These are phyloP conservation scores for Scleroderma bovista DNA, from an alignment of 768 basidiomycete genomes.

Conservation along the genomic window DNA sequence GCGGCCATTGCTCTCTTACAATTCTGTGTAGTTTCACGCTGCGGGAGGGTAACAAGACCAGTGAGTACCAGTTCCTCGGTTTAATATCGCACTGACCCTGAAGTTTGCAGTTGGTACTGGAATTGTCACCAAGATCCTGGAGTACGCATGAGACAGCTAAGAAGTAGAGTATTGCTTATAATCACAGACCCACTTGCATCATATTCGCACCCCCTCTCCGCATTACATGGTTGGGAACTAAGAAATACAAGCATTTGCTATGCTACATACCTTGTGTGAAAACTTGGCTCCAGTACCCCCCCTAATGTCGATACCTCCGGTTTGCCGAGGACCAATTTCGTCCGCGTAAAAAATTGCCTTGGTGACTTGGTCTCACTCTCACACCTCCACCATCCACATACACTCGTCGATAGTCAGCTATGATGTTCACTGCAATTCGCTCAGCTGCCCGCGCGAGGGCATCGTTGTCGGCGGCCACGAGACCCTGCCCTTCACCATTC, in stretches of 20 bases:
- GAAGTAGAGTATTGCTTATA: conserved; percentile 15
- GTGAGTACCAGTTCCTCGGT: conserved; percentile 38
- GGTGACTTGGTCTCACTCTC: no score
- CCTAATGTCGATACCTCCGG: conserved; percentile 3
- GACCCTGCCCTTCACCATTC: not conserved
- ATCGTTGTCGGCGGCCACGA: not conserved
- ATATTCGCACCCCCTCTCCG: conserved; percentile 18
- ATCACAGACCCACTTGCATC: conserved; percentile 12
- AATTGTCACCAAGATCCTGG: conserved; percentile 81
- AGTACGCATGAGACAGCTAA: conserved; percentile 26
- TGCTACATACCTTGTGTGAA: not conserved
- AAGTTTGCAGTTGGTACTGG: conserved; percentile 79
- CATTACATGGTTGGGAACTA: conserved; percentile 12
- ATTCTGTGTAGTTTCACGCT: conserved; percentile 62
- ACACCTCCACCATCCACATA: conserved; percentile 4
- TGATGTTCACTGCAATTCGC: conserved; percentile 4
- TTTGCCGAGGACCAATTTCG: conserved; percentile 3
- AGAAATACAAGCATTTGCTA: not conserved
- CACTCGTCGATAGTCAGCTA: not conserved
- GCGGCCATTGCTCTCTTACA: conserved; percentile 2
- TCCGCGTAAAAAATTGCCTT: not conserved
- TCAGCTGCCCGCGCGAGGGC: conserved; percentile 1
- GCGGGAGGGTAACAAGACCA: conserved; percentile 90
- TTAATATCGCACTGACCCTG: conserved; percentile 8
- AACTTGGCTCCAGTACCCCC: not conserved